Conservation (phyloP, 306 rosid genomes). For the Vicia sativa region DNA sequence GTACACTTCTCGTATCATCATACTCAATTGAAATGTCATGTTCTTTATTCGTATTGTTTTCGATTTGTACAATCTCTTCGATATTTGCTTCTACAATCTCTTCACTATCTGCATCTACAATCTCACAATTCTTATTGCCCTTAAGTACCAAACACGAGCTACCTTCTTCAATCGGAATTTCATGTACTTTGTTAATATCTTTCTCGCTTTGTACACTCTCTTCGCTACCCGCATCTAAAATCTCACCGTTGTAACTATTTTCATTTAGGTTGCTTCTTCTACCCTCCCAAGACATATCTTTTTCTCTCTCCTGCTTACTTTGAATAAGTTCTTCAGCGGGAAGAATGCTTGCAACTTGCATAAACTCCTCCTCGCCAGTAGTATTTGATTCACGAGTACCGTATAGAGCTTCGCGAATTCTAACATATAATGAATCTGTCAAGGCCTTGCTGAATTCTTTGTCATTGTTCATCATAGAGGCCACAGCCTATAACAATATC, state of each 20-base stretch:
- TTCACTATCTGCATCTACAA: slow-evolving; percentile 53
- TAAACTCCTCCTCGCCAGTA: slow-evolving; percentile 38
- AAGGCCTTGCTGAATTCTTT: slow-evolving; percentile 64
- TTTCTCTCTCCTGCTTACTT: slow-evolving; percentile 35
- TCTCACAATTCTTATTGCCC: slow-evolving; percentile 53
- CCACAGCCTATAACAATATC: slow-evolving; percentile 60
- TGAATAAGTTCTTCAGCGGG: slow-evolving; percentile 38
- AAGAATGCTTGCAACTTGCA: slow-evolving; percentile 34
- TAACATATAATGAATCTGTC: slow-evolving; percentile 60
- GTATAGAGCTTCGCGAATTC: slow-evolving; percentile 59
- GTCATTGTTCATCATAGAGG: slow-evolving; percentile 58
- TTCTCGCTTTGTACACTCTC: slow-evolving; percentile 56
- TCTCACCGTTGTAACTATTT: slow-evolving; percentile 30
- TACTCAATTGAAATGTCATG: slow-evolving; percentile 32
- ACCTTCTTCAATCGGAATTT: slow-evolving; percentile 32
- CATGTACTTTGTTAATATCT: slow-evolving; percentile 31
- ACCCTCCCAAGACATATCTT: slow-evolving; percentile 39
- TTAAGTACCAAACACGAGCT: slow-evolving; percentile 29
- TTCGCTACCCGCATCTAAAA: slow-evolving; percentile 23
- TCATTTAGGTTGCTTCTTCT: slow-evolving; percentile 32
- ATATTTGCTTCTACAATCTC: slow-evolving; percentile 59
- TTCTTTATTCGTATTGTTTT: slow-evolving; percentile 37
- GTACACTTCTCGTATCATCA: slow-evolving; percentile 30
- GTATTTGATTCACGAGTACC: slow-evolving; percentile 33
- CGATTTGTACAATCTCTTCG: slow-evolving; percentile 52